Evolutionary conservation across 2,329 filamentous ascomycete genomes (phyloP), one percentile per base, ranked within the genome.

Genomic region (Zasmidium citrigriseum): DNA sequence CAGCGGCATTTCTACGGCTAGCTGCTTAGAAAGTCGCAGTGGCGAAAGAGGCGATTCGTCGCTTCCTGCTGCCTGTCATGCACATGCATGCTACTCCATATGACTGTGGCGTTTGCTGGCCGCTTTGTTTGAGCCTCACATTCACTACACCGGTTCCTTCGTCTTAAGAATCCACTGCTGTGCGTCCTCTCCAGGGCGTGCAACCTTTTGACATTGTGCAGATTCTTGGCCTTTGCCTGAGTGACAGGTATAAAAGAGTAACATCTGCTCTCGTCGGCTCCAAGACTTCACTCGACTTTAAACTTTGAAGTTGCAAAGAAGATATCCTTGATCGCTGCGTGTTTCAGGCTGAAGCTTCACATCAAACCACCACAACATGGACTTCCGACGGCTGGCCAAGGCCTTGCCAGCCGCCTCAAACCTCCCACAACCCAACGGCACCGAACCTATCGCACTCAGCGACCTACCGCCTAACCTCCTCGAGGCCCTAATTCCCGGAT

Each of bases 401-500:
- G 61, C 64, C 23, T 57, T 69, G 25, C 64, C 64, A 29, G 41
- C 52, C 21, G 22, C 51, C 48, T 41, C 41, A 46, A 24, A 16
- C 9, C 20, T 24, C 21, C 22, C 23, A 23, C 18, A 41, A 52
- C 38, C 38, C 34, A 51, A 63, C 41, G 38, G 38, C 24, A 69
- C 67, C n/a, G 56, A 65, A 5, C 56, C 60, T 1, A 46, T 60
- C 1, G 57, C 54, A 12, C 52, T 69, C 55, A 70, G 68, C 9
- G 74, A 77, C 46, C 69, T 82, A 10, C 76, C 79, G 0, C 74
- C 75, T 20, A 77, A 75, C 16, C 71, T 82, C 18, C 72, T 83
- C n/a, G 80, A 82, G 49, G 71, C 77, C 1, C 67, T 82, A n/a
- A 74, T 82, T 34, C 80, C 80, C 9, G 80, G 80, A 16, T 82